Evolutionary conservation across 805 yeast genomes (phyloP), one percentile per base, ranked within the genome.

Genomic region (Lachancea kluyveri): DNA sequence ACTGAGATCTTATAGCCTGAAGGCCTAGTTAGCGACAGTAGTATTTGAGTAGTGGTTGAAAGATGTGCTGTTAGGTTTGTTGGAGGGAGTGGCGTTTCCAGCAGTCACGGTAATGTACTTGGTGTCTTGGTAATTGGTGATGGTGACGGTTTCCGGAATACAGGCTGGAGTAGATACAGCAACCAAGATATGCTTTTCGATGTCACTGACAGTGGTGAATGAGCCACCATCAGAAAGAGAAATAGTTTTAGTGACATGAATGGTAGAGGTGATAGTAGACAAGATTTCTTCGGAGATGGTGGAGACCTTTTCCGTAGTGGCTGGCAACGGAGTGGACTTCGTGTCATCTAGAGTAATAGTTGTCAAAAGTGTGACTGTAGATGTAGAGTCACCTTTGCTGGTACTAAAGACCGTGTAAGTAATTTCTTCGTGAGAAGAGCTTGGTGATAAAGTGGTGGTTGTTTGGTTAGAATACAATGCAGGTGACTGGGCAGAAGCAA

Each of bases 241-340:
- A 17, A 44, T 21, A 13, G 40, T 43, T 3, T 49, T 28, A 15
- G 53, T 46, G 24, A 41, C 34, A 26, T 31, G 33, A 18, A 43
- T 30, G 15, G 47, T 43, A 22, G 45, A 36, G 6, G 54, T 48
- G 24, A 46, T 28, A 18, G 52, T 48, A 4, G 56, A 47, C 22
- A 48, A 43, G 13, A 28, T 11, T 17, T 37, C 40, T 9, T 31
- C 23, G 15, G 40, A 11, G 9, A 30, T 21, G 17, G 31, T 13
- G 12, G 27, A 27, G 20, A 17, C 27, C 8, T 8, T 10, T n/a
- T 12, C 21, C 36, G 31, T 19, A 31, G 20, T 27, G 21, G 30
- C 24, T 17, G 26, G 33, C 25, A 13, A n/a, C n/a, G 37, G 30
- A 10, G 35, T 8, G 10, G 31, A 9, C 21, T 11, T 8, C 18